phyloP scores from a whole-genome alignment of 2,329 filamentous ascomycete genomes.

The Amphichorda felina region DNA sequence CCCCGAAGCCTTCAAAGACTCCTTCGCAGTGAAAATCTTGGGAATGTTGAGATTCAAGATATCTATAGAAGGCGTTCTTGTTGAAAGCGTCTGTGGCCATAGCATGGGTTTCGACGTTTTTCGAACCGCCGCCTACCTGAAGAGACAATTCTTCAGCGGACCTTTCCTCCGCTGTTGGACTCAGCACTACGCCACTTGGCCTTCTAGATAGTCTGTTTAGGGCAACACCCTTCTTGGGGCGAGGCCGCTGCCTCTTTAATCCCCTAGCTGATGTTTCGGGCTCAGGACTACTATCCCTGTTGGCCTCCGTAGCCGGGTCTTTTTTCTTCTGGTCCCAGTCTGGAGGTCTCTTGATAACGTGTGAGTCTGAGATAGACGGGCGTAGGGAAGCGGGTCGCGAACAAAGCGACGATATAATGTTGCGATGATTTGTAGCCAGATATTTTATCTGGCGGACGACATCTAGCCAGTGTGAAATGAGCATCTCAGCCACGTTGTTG shows the following conservation, averaged over 20 bases:
- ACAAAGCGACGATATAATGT: conserved; percentile 8
- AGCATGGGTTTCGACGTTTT: no score
- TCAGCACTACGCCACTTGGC: conserved; percentile 13
- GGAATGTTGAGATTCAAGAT: no score
- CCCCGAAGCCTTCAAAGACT: no score
- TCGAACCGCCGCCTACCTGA: no score
- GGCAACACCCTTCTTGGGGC: conserved; percentile 9
- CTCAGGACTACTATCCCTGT: conserved; percentile 2
- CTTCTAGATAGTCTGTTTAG: conserved; percentile 6
- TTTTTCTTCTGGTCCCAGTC: conserved; percentile 17
- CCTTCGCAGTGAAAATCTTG: no score
- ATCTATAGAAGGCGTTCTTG: no score
- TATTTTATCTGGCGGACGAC: conserved; percentile 47
- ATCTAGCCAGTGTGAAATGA: conserved; percentile 54
- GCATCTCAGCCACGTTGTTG: conserved; percentile 50
- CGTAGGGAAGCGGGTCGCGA: conserved; percentile 12
- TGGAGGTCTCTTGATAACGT: conserved; percentile 22
- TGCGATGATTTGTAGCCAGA: conserved; percentile 19
- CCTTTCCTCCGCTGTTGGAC: conserved; percentile 19
- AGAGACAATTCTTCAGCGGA: no score
- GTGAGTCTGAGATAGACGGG: conserved; percentile 29
- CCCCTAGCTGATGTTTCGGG: conserved; percentile 4
- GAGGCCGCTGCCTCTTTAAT: conserved; percentile 11
- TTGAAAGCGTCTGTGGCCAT: no score
- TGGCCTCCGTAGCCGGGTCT: conserved; percentile 1